Evolutionary conservation across 129 eudicot genomes (phyloP).

Genomic region (sunflower (Helianthus annuus)): DNA sequence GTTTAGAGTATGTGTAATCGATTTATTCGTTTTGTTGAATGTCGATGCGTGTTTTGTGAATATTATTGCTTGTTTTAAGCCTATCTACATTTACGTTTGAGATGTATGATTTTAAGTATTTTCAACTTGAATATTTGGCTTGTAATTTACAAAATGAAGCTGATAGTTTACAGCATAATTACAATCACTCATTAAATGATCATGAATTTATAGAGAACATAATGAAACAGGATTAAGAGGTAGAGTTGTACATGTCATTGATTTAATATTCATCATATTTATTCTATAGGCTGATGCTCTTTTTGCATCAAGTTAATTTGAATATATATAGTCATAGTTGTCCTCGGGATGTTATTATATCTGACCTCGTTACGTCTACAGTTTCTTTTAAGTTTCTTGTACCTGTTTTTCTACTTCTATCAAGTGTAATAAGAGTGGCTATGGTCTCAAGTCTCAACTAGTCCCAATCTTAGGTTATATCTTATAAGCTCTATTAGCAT

Average conservation of each 20-base stretch:
- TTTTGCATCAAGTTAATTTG: neutral
- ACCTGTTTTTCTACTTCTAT: neutral
- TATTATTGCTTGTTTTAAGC: neutral
- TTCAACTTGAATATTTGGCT: neutral
- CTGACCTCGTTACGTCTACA: neutral
- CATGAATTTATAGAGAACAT: neutral
- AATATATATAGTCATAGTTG: neutral
- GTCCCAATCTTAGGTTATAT: neutral
- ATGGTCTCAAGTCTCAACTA: neutral
- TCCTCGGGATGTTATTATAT: neutral
- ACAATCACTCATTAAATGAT: neutral
- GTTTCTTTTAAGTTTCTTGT: neutral
- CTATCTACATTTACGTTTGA: neutral
- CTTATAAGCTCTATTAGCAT: neutral
- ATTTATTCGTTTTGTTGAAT: neutral
- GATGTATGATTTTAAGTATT: too few relatives aligned
- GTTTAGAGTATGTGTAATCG: neutral
- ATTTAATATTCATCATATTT: neutral
- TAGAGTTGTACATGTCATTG: neutral
- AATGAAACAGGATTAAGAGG: neutral
- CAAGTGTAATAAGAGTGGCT: neutral
- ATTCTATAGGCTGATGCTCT: neutral
- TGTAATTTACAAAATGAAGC: neutral
- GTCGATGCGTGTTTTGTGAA: neutral
- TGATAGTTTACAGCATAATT: neutral